phyloP scores from a whole-genome alignment of 2,329 filamentous ascomycete genomes.

The Helicocarpus griseus region DNA sequence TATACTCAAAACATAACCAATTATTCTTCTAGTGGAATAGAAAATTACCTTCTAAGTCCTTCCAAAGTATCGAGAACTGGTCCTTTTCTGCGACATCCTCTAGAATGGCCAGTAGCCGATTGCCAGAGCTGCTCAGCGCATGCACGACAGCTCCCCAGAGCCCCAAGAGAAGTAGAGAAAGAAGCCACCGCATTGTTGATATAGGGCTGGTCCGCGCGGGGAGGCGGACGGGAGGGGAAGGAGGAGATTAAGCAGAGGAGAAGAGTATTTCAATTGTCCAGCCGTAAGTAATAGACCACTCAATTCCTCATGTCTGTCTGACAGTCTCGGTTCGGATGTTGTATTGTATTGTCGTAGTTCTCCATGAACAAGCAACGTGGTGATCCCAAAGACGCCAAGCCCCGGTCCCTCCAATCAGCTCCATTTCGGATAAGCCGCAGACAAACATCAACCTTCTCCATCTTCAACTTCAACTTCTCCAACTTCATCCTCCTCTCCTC shows the following conservation, averaged over 20 bases:
- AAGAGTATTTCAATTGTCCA: background rate
- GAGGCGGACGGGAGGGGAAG: slow-evolving; percentile 17
- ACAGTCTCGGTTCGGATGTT: background rate
- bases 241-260: slow-evolving; percentile 10
- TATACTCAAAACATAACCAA: background rate
- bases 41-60: slow-evolving; percentile 36
- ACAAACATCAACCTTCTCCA: background rate
- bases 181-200: slow-evolving; percentile 61
- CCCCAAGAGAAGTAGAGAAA: slow-evolving; percentile 60
- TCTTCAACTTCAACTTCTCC: slow-evolving; percentile 4
- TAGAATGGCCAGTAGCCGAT: slow-evolving; percentile 72
- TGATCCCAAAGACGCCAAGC: slow-evolving; percentile 32
- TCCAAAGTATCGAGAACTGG: slow-evolving; percentile 68
- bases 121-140: slow-evolving; percentile 69
- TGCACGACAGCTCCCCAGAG: slow-evolving; percentile 41
- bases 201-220: slow-evolving; percentile 20
- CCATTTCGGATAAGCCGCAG: background rate
- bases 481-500: background rate
- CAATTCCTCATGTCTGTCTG: background rate
- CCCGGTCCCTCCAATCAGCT: slow-evolving; percentile 10
- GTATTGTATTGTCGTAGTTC: background rate
- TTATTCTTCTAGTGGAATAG: background rate
- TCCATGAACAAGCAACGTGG: slow-evolving; percentile 34
- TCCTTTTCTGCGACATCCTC: slow-evolving; percentile 74
- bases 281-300: slow-evolving; percentile 1